Evolutionary conservation across 768 basidiomycete species (phyloP).

Genomic region (Mycena capillaripes): DNA sequence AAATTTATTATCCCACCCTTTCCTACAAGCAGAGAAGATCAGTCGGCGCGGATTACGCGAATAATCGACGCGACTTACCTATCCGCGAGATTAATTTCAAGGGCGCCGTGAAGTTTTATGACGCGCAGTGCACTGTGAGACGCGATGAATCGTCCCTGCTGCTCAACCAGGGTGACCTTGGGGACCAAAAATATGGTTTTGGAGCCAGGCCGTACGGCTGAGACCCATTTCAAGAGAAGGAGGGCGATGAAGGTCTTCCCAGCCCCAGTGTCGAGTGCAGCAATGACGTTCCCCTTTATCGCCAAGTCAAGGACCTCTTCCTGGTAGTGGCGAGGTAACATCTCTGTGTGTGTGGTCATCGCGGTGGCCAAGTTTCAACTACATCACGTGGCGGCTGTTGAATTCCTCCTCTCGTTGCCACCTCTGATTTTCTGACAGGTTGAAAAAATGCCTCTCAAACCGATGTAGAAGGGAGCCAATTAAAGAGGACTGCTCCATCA

Average conservation of each 20-base stretch:
- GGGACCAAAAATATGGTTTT: constrained; percentile 90
- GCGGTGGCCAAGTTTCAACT: background rate
- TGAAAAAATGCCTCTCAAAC: too few species aligned
- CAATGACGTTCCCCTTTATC: constrained; percentile 75
- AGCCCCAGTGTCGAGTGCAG: constrained; percentile 82
- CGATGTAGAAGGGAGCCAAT: too few species aligned
- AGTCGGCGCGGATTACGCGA: too few species aligned
- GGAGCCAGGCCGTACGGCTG: constrained; percentile 62
- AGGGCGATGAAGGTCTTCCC: constrained; percentile 86
- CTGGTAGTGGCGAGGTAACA: constrained; percentile 69
- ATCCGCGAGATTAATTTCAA: constrained; percentile 81
- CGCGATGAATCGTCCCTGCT: constrained; percentile 79
- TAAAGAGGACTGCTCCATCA: too few species aligned
- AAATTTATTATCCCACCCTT: constrained; percentile 76
- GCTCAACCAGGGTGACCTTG: constrained; percentile 87
- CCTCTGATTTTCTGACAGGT: too few species aligned
- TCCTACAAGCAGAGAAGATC: constrained; percentile 40
- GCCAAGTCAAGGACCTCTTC: constrained; percentile 79
- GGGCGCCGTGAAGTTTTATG: constrained; percentile 75
- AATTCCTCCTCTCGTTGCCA: background rate
- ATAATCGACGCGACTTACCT: constrained; percentile 9
- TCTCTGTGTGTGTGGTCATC: background rate
- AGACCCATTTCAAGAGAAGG: constrained; percentile 83
- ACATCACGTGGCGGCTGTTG: background rate
- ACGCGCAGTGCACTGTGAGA: constrained; percentile 78